A percentile compares a stretch with the other conserved stretches of the same genome.
Conservation (phyloP, 164 flowering plant genomes). For the Akebia trifoliata region DNA sequence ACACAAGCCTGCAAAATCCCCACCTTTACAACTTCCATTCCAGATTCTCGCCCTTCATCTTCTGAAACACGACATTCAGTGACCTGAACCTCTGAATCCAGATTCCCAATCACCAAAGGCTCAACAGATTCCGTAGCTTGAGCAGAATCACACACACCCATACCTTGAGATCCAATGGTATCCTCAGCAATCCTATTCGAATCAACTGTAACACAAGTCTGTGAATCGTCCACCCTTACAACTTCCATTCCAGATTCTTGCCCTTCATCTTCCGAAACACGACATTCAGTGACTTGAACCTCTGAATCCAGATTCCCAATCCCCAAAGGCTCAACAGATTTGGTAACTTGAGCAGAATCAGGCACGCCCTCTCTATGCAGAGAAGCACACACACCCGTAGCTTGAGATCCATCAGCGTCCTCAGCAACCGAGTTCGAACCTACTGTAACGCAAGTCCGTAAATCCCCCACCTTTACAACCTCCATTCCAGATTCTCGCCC, state of each 20-base stretch:
- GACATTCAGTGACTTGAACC: not conserved
- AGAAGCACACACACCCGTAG: not conserved
- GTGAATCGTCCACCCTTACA: too few relatives aligned
- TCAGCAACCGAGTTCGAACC: not conserved
- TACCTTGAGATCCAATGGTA: not conserved
- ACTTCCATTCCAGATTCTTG: too few relatives aligned
- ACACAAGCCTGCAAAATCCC: not conserved
- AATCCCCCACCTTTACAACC: not conserved
- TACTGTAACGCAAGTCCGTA: not conserved
- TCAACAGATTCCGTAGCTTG: slow-evolving; percentile 1
- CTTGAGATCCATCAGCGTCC: not conserved
- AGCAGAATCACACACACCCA: not conserved
- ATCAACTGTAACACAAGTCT: too few relatives aligned
- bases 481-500: not conserved
- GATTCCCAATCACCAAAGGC: not conserved
- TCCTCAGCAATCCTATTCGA: too few relatives aligned
- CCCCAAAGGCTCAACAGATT: not conserved
- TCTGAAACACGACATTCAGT: not conserved
- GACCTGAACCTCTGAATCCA: not conserved
- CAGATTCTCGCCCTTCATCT: not conserved
- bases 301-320: not conserved
- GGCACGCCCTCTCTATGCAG: not conserved
- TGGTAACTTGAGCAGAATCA: not conserved
- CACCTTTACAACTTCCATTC: not conserved
- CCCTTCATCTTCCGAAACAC: too few relatives aligned